Evolutionary conservation across 495 filamentous ascomycete genomes (phyloP).

Genomic region (Haplographium delicatum): DNA sequence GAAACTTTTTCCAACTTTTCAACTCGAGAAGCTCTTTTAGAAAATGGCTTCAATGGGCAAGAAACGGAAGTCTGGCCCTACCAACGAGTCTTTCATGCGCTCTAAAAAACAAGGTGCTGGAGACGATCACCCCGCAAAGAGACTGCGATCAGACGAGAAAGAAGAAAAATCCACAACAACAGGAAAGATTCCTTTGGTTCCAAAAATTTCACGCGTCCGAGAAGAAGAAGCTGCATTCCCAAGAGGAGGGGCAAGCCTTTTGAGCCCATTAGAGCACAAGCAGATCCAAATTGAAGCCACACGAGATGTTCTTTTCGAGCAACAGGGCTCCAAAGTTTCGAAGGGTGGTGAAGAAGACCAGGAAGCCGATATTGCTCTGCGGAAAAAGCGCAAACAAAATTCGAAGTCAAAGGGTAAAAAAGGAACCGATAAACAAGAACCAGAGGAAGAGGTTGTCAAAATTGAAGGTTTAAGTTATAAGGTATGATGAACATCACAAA

Average conservation of each 20-base stretch:
- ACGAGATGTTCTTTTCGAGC: conserved; percentile 89
- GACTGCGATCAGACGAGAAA: conserved; percentile 19
- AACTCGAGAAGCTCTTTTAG: no score
- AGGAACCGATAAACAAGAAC: conserved; percentile 28
- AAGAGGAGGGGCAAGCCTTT: conserved; percentile 81
- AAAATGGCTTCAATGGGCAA: conserved; percentile 28
- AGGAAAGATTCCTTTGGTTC: conserved; percentile 6
- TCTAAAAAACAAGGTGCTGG: conserved; percentile 13
- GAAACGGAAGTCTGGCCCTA: conserved; percentile 26
- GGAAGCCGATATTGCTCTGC: conserved; percentile 39
- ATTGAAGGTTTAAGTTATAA: conserved; percentile 89
- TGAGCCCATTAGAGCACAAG: conserved; percentile 92
- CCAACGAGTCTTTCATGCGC: conserved; percentile 25
- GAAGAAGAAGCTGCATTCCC: conserved; percentile 88
- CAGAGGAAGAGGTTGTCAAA: conserved; percentile 56
- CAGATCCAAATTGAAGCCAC: conserved; percentile 93
- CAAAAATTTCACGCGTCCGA: conserved; percentile 34
- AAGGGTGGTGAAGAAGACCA: conserved; percentile 22
- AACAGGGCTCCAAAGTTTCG: conserved; percentile 46
- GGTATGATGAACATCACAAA: conserved; percentile 40
- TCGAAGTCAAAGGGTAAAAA: conserved; percentile 53
- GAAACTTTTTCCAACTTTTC: no score
- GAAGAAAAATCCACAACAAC: conserved; percentile 6
- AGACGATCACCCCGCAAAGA: conserved; percentile 22
- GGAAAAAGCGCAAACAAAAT: conserved; percentile 47